Conservation (phyloP, 1,139 yeast species). For the Williopsis jadinii region DNA sequence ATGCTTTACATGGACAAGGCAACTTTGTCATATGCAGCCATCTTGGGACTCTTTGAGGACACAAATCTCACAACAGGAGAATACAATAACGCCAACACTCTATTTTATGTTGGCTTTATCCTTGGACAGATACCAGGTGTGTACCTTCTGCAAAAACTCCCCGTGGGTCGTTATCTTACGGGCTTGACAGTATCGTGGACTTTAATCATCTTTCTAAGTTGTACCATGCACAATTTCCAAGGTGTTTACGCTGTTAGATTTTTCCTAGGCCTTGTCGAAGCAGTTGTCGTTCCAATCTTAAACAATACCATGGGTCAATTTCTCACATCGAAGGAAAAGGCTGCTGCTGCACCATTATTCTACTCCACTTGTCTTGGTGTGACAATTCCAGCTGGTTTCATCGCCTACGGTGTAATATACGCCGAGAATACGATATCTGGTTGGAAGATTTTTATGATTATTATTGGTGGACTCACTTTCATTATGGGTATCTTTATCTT, state of each 20-base stretch:
- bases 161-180: constrained; percentile 29
- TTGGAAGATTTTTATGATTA: constrained; percentile 36
- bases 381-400: constrained; percentile 38
- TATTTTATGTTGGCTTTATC: constrained; percentile 32
- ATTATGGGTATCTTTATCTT: constrained; percentile 26
- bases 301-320: constrained; percentile 39
- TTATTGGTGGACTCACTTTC: constrained; percentile 37
- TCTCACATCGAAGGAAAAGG: constrained; percentile 34
- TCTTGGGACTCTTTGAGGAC: constrained; percentile 36
- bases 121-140: constrained; percentile 31
- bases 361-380: constrained; percentile 39
- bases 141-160: constrained; percentile 29
- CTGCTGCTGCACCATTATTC: constrained; percentile 36
- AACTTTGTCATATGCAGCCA: constrained; percentile 35
- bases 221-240: constrained; percentile 33
- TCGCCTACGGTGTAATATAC: constrained; percentile 36
- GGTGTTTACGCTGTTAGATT: constrained; percentile 37
- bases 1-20: constrained; percentile 40
- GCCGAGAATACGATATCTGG: constrained; percentile 25
- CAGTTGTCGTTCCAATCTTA: constrained; percentile 33
- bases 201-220: constrained; percentile 31
- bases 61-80: constrained; percentile 29
- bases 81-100: constrained; percentile 33
- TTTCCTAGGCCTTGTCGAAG: constrained; percentile 40
- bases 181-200: constrained; percentile 33